Evolutionary conservation across 2,329 filamentous ascomycete species (phyloP).

Genomic region (Epichloe uncinata): DNA sequence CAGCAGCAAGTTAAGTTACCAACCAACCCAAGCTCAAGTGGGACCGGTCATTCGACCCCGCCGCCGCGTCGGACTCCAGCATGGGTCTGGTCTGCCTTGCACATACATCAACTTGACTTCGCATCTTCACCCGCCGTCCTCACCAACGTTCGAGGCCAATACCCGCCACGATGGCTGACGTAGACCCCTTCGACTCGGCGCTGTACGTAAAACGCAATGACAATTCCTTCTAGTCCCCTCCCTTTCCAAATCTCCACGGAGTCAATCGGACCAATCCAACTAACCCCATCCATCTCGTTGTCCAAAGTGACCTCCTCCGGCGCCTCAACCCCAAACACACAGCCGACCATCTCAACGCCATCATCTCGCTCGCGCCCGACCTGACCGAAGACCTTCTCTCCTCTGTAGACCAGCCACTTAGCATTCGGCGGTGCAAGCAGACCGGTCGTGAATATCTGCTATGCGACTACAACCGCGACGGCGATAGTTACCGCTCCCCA

Average conservation of each 20-base stretch:
- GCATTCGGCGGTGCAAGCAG: conserved; percentile 72
- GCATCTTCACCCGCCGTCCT: neutral
- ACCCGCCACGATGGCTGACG: conserved; percentile 30
- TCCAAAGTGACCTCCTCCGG: conserved; percentile 79
- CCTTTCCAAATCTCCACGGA: neutral
- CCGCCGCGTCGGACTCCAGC: neutral
- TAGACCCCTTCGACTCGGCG: conserved; percentile 62
- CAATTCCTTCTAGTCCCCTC: neutral
- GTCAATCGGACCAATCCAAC: neutral
- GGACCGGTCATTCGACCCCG: neutral
- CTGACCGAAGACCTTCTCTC: conserved; percentile 96
- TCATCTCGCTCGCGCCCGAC: conserved; percentile 78
- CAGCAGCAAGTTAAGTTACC: neutral
- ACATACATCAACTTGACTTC: neutral
- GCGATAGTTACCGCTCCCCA: conserved; percentile 93
- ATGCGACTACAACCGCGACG: conserved; percentile 99
- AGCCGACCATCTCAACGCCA: conserved; percentile 70
- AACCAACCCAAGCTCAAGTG: conserved; percentile 1
- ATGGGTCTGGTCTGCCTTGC: too few species aligned
- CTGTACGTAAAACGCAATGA: conserved; percentile 39
- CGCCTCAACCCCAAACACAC: conserved; percentile 94
- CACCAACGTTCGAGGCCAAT: neutral
- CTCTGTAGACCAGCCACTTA: conserved; percentile 90
- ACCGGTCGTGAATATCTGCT: conserved; percentile 91
- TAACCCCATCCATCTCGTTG: conserved; percentile 1